phyloP scores from a whole-genome alignment of 2,329 filamentous ascomycete genomes.

The Chaetothyriales sp. region DNA sequence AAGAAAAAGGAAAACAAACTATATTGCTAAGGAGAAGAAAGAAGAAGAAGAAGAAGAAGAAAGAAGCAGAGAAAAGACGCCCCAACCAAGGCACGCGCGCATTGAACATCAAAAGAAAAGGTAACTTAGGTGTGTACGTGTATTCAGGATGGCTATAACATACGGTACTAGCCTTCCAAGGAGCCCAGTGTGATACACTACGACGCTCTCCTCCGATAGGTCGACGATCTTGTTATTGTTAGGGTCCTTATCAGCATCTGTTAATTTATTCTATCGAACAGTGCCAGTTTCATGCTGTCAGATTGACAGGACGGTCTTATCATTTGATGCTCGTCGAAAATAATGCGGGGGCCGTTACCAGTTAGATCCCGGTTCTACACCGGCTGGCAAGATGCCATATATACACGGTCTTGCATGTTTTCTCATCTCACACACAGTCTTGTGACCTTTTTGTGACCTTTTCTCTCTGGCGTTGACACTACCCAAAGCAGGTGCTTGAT shows the following conservation, averaged over 20 bases:
- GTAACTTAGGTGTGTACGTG: too few relatives aligned
- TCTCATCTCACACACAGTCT: neutral
- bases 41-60: neutral
- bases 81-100: neutral
- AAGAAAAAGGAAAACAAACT: too few relatives aligned
- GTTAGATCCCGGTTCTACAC: neutral
- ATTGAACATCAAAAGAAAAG: neutral
- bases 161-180: neutral
- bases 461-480: neutral
- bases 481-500: neutral
- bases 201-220: neutral
- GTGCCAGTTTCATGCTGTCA: neutral
- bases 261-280: neutral
- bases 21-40: neutral
- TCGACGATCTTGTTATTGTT: neutral
- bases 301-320: neutral
- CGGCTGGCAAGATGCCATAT: neutral
- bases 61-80: neutral
- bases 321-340: neutral
- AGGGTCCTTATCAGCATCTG: neutral
- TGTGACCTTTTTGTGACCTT: neutral
- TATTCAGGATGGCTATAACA: neutral
- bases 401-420: neutral
- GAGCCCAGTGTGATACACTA: neutral
- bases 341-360: neutral